Conservation (phyloP, 352 stramenopile genomes). For the Phytophthora foliorum region DNA sequence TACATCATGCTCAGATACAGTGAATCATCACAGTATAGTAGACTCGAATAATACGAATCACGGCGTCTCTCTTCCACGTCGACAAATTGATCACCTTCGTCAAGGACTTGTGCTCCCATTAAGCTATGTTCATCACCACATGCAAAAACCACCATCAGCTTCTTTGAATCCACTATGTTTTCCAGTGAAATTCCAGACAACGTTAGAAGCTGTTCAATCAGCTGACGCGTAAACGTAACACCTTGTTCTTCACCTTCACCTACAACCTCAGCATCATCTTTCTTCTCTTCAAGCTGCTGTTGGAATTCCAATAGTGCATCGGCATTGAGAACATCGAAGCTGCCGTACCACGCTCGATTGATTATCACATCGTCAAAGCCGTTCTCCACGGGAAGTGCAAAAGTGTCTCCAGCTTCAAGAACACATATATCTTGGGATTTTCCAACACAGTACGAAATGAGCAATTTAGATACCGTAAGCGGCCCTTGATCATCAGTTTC, state of each 20-base stretch:
- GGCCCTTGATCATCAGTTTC: not conserved
- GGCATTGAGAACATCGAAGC: slow-evolving; percentile 52
- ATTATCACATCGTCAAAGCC: slow-evolving; percentile 18
- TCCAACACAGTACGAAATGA: slow-evolving; percentile 38
- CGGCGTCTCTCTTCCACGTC: slow-evolving; percentile 37
- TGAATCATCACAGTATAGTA: slow-evolving; percentile 51
- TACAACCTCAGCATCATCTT: slow-evolving; percentile 9
- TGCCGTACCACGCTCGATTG: slow-evolving; percentile 58
- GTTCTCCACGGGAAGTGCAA: slow-evolving; percentile 25
- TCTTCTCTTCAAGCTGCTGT: slow-evolving; percentile 20
- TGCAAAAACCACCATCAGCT: slow-evolving; percentile 42
- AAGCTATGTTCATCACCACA: slow-evolving; percentile 14
- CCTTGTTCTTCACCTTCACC: slow-evolving; percentile 12
- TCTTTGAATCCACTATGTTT: slow-evolving; percentile 34
- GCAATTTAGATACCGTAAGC: slow-evolving; percentile 22
- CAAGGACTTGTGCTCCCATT: slow-evolving; percentile 34
- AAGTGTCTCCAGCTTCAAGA: slow-evolving; percentile 41
- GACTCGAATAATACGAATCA: slow-evolving; percentile 56
- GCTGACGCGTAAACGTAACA: slow-evolving; percentile 28
- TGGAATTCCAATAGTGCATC: slow-evolving; percentile 38
- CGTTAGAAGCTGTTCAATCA: slow-evolving; percentile 41
- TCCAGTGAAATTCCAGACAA: slow-evolving; percentile 22
- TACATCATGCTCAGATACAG: slow-evolving; percentile 62
- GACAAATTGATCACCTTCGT: slow-evolving; percentile 42
- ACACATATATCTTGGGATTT: slow-evolving; percentile 27